Percentiles rank a stretch among this genome's conserved stretches.
phyloP scores from a whole-genome alignment of 1,284 basidiomycete species.

The Pseudozyma pruni region DNA sequence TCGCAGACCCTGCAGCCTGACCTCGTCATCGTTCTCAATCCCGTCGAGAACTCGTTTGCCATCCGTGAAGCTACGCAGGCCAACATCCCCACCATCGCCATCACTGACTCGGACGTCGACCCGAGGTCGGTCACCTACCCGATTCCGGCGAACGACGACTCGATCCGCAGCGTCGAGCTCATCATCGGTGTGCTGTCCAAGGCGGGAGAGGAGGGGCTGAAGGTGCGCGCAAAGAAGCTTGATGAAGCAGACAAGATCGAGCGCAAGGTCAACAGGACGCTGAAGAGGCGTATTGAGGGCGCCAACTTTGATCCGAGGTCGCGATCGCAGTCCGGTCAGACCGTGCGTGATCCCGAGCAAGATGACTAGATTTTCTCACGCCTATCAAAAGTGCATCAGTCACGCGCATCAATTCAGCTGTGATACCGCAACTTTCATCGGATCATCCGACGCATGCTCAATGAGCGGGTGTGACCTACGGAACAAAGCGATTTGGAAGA shows the following conservation, averaged over 20 bases:
- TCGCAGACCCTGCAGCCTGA: conserved; percentile 80
- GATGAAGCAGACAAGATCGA: conserved; percentile 57
- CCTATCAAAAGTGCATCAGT: too few species aligned
- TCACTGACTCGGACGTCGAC: conserved; percentile 94
- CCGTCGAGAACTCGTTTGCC: conserved; percentile 77
- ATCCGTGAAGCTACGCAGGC: conserved; percentile 69
- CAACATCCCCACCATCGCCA: conserved; percentile 71
- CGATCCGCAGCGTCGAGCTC: conserved; percentile 86
- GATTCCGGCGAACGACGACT: conserved; percentile 97
- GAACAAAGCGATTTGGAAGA: too few species aligned
- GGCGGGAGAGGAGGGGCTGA: conserved; percentile 74
- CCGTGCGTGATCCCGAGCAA: conserved; percentile 10
- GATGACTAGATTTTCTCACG: conserved; percentile 4
- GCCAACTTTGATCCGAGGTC: conserved; percentile 46
- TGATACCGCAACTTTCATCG: background rate
- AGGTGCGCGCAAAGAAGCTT: conserved; percentile 40
- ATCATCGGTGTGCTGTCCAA: conserved; percentile 89
- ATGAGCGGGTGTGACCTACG: too few species aligned
- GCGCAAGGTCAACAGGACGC: conserved; percentile 37
- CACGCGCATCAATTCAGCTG: background rate
- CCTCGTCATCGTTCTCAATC: conserved; percentile 88
- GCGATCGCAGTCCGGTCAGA: conserved; percentile 7
- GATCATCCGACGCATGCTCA: too few species aligned
- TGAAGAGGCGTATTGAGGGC: conserved; percentile 17
- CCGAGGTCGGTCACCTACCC: conserved; percentile 97